These are phyloP conservation scores for Fomitopsis betulina DNA, from an alignment of 1,284 basidiomycete species.

Conservation along the genomic window DNA sequence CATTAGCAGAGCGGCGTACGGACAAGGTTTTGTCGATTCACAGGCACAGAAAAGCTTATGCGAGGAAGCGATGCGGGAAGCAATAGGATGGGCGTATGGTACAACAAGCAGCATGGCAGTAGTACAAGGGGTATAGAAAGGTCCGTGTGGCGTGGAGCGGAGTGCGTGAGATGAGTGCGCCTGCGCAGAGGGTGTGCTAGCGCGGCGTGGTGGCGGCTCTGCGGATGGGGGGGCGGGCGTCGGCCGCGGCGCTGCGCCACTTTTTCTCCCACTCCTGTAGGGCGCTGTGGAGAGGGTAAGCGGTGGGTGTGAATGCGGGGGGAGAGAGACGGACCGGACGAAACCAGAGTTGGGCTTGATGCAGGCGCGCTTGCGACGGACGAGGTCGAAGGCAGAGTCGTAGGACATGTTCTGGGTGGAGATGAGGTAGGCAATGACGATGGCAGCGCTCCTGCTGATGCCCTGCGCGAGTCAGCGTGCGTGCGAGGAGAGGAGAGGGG, in stretches of 20 bases:
- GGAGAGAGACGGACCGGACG: constrained; percentile 21
- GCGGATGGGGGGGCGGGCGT: constrained; percentile 13
- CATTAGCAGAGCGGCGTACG: too few species aligned
- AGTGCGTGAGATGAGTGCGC: not conserved
- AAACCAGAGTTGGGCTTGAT: constrained; percentile 66
- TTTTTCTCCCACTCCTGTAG: constrained; percentile 25
- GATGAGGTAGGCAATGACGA: constrained; percentile 67
- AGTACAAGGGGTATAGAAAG: not conserved
- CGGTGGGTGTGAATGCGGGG: not conserved
- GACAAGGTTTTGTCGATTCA: too few species aligned
- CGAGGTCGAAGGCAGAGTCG: constrained; percentile 52
- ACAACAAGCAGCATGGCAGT: not conserved
- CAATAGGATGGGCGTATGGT: not conserved
- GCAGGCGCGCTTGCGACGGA: constrained; percentile 59
- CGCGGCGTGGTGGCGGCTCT: constrained; percentile 19
- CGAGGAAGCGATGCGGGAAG: too few species aligned
- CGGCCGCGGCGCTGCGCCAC: constrained; percentile 14
- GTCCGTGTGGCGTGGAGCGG: not conserved
- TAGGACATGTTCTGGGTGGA: constrained; percentile 63
- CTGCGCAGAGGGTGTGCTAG: not conserved
- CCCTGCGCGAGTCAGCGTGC: constrained; percentile 36
- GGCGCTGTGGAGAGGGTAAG: not conserved
- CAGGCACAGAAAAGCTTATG: too few species aligned
- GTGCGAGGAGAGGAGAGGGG: not conserved
- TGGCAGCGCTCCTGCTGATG: constrained; percentile 61